Conservation (phyloP, 805 yeast species). For the Yamadazyma insecticola region DNA sequence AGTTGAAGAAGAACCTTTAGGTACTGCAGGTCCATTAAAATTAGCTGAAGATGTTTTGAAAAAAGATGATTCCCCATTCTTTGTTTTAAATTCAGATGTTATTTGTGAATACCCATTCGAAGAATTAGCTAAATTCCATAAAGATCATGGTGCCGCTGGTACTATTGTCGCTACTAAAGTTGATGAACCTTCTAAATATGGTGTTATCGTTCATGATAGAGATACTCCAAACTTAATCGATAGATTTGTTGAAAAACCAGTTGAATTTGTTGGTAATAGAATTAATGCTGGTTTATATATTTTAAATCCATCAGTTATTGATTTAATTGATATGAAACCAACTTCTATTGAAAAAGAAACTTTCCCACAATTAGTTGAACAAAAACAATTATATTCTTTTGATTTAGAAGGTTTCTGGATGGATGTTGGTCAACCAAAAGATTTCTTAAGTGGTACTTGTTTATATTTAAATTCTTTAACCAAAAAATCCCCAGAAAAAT, state of each 20-base stretch:
- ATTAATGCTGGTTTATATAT: constrained; percentile 99
- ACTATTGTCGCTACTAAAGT: constrained; percentile 99
- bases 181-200: constrained; percentile 98
- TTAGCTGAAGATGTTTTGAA: constrained; percentile 90
- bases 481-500: constrained; percentile 68
- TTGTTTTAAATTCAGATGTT: constrained; percentile 96
- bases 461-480: constrained; percentile 83
- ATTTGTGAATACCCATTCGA: constrained; percentile 97
- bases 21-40: constrained; percentile 98
- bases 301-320: constrained; percentile 95
- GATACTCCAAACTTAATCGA: constrained; percentile 93
- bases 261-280: constrained; percentile 99
- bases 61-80: constrained; percentile 95
- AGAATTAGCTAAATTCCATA: constrained; percentile 90
- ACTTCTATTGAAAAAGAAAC: constrained; percentile 99
- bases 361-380: constrained; percentile 92
- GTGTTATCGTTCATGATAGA: constrained; percentile 98
- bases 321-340: constrained; percentile 95
- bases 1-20: constrained; percentile 98
- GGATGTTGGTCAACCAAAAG: constrained; percentile 99
- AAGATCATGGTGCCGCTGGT: constrained; percentile 94
- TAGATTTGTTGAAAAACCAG: constrained; percentile 99
- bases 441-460: constrained; percentile 93
- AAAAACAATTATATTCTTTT: constrained; percentile 84
- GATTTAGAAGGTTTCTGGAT: constrained; percentile 99